Percentiles rank a stretch among this genome's conserved stretches.
Evolutionary conservation across 805 yeast species (phyloP).

Genomic region (Cyberlindnera nakhonratchasimensis): DNA sequence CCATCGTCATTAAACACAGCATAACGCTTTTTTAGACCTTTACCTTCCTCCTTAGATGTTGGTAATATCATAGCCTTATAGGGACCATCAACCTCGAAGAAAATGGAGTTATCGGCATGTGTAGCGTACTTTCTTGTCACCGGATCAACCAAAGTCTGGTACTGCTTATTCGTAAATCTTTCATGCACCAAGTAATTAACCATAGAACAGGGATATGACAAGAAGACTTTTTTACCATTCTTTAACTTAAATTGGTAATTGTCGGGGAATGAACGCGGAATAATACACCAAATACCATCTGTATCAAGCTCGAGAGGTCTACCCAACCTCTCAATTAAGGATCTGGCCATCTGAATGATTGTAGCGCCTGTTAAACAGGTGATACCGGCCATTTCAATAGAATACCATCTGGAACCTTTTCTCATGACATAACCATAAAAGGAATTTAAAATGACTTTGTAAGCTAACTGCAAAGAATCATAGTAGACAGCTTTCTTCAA

Average conservation of each 20-base stretch:
- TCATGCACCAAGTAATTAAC: constrained; percentile 89
- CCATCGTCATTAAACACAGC: constrained; percentile 98
- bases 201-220: constrained; percentile 96
- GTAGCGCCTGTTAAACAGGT: constrained; percentile 98
- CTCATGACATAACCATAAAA: constrained; percentile 99
- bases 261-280: constrained; percentile 92
- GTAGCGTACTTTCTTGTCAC: constrained; percentile 66
- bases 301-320: constrained; percentile 96
- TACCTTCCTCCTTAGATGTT: constrained; percentile 95
- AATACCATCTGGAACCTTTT: constrained; percentile 98
- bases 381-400: constrained; percentile 99
- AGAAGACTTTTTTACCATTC: constrained; percentile 70
- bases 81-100: constrained; percentile 98
- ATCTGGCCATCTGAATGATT: constrained; percentile 94
- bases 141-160: constrained; percentile 80
- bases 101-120: constrained; percentile 86
- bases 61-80: constrained; percentile 97
- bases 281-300: constrained; percentile 99
- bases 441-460: constrained; percentile 92
- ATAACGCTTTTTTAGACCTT: constrained; percentile 91
- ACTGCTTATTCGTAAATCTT: constrained; percentile 89
- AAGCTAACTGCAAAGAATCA: constrained; percentile 94
- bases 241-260: constrained; percentile 66
- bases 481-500: constrained; percentile 89
- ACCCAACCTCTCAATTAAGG: constrained; percentile 87